These are phyloP conservation scores for Saccharomycopsis vini DNA, from an alignment of 805 yeast species.

Conservation along the genomic window DNA sequence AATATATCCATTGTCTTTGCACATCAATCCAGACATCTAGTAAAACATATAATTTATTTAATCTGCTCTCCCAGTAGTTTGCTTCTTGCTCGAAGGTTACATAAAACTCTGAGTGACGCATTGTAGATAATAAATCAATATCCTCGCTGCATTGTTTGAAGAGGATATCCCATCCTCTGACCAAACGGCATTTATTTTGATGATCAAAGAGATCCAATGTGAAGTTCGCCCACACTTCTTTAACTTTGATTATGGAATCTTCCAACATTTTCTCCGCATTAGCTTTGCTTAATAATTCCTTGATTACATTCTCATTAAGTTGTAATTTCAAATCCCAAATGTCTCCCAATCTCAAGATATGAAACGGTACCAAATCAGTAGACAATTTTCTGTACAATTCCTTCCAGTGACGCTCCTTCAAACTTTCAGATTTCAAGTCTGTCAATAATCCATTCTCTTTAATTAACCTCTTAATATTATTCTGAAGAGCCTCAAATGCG, in stretches of 20 bases:
- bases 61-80: slow-evolving; percentile 41
- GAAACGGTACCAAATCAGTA: slow-evolving; percentile 20
- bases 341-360: slow-evolving; percentile 41
- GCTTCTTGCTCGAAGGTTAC: slow-evolving; percentile 52
- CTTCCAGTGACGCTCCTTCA: slow-evolving; percentile 65
- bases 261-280: slow-evolving; percentile 64
- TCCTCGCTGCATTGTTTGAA: slow-evolving; percentile 54
- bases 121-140: slow-evolving; percentile 52
- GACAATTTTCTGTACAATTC: slow-evolving; percentile 32
- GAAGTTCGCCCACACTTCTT: slow-evolving; percentile 44
- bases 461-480: slow-evolving; percentile 32
- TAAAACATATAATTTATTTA: slow-evolving; percentile 42
- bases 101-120: slow-evolving; percentile 61
- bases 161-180: slow-evolving; percentile 59
- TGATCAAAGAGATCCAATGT: slow-evolving; percentile 47
- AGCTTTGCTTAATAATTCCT: slow-evolving; percentile 50
- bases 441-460: slow-evolving; percentile 32
- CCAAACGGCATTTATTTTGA: slow-evolving; percentile 42
- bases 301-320: slow-evolving; percentile 37
- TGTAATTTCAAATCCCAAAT: slow-evolving; percentile 50
- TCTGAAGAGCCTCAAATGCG: slow-evolving; percentile 55
- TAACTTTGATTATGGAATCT: slow-evolving; percentile 42
- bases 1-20: slow-evolving; percentile 82
- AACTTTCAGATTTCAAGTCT: slow-evolving; percentile 44
- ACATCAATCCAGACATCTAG: slow-evolving; percentile 72